A percentile compares a stretch with the other conserved stretches of the same genome.
phyloP scores from a whole-genome alignment of 805 yeast genomes.

The Ogataea minuta region DNA sequence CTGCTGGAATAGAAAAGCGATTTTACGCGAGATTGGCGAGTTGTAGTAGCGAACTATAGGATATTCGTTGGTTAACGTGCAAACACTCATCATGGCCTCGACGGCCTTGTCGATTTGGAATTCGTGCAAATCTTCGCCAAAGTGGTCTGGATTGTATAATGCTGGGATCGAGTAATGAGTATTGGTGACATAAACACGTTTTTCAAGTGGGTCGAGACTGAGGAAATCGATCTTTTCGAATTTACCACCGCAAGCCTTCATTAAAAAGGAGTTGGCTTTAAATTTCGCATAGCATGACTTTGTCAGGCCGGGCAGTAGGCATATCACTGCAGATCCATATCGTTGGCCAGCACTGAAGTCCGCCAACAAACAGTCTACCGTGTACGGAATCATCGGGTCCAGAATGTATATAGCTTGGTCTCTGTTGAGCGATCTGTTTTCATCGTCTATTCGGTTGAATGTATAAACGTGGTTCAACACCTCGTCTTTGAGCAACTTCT shows the following conservation, averaged over 20 bases:
- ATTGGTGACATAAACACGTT: conserved; percentile 69
- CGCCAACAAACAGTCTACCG: conserved; percentile 71
- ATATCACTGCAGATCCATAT: conserved; percentile 70
- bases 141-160: conserved; percentile 66
- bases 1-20: conserved; percentile 70
- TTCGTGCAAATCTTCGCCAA: conserved; percentile 60
- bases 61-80: conserved; percentile 80
- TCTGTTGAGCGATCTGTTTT: conserved; percentile 28
- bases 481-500: conserved; percentile 27
- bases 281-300: conserved; percentile 11
- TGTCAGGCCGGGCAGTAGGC: conserved; percentile 63
- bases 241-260: conserved; percentile 23
- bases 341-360: conserved; percentile 71
- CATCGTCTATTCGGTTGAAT: conserved; percentile 30
- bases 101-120: conserved; percentile 60
- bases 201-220: conserved; percentile 63
- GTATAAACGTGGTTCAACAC: conserved; percentile 32
- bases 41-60: conserved; percentile 79
- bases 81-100: conserved; percentile 62
- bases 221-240: conserved; percentile 38
- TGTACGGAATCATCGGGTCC: conserved; percentile 59
- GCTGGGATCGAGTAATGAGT: conserved; percentile 61
- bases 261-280: conserved; percentile 16
- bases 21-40: conserved; percentile 46
- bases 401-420: conserved; percentile 76